Percentiles rank a stretch among this genome's conserved stretches.
Evolutionary conservation across 2,329 filamentous ascomycete species (phyloP).

Genomic region (Clonostachys rhizophaga): DNA sequence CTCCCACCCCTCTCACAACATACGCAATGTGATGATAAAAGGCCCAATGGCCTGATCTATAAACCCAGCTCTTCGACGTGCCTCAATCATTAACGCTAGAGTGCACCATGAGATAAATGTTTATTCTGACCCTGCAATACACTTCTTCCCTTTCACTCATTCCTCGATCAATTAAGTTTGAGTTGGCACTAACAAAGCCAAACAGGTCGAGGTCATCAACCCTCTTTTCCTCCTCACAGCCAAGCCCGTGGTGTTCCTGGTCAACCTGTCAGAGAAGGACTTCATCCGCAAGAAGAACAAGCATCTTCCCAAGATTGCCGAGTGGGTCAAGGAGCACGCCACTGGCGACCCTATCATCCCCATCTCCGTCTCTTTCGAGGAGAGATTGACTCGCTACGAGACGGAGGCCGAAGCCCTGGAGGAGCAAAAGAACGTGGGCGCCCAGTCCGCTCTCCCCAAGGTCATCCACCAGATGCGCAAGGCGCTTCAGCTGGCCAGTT

Average conservation of each 20-base stretch:
- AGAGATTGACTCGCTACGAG: constrained; percentile 78
- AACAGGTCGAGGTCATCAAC: constrained; percentile 94
- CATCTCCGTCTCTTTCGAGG: constrained; percentile 88
- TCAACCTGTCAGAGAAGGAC: constrained; percentile 96
- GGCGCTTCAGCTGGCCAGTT: constrained; percentile 82
- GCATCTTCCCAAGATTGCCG: constrained; percentile 86
- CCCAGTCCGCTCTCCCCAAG: constrained; percentile 88
- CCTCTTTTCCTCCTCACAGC: constrained; percentile 90
- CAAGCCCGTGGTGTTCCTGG: constrained; percentile 94
- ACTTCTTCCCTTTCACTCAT: constrained; percentile 4
- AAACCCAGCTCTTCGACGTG: constrained; percentile 99
- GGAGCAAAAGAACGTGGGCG: constrained; percentile 84
- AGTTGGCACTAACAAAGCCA: constrained; percentile 13
- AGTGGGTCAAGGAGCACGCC: constrained; percentile 93
- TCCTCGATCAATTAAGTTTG: background rate
- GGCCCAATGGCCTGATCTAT: constrained; percentile 85
- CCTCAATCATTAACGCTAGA: constrained; percentile 71
- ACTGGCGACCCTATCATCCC: constrained; percentile 87
- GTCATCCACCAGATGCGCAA: constrained; percentile 91
- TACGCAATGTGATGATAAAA: constrained; percentile 88
- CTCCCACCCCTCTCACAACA: constrained; percentile 5
- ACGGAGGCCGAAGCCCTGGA: constrained; percentile 72
- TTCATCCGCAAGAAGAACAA: constrained; percentile 99
- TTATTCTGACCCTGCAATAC: constrained; percentile 54
- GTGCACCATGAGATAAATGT: constrained; percentile 81